Evolutionary conservation across 75 land plant species (phyloP), one percentile per base, ranked within the genome.

Genomic region (Selaginella tamariscina): DNA sequence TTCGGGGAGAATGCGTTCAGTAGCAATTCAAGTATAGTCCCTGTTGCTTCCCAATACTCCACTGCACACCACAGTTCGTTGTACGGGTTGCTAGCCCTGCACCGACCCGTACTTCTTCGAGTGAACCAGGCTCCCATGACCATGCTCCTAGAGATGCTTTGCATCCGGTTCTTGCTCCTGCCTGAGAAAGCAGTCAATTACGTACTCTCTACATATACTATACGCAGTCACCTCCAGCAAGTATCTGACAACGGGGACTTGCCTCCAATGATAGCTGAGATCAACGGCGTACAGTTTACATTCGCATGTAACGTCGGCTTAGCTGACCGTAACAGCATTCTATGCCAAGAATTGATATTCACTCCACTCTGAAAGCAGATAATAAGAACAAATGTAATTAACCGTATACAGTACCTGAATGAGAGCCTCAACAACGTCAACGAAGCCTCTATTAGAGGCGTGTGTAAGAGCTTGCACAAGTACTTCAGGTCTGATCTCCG

Each of bases 11-110:
- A 32, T 56, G 78, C 72, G 31, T 76, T 59, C 22, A 90, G 82
- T 18, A 90, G 82, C 81, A 84, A 62, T 1, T 72, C 73, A 5
- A 90, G 75, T 33, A 90, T 87, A 22, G 73, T 30, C 24, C 96
- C 96, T 30, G 70, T 79, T 27, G 71, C 68, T 71, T 90, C 96
- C 74, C 80, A 90, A 65, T 87, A 90, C 49, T 90, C 96, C 11
- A 90, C 88, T 2, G 96, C 96, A 68, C 91, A 90, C 96, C 91
- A 87, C 27, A 75, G 71, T 57, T 74, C 78, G 29, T 74, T 68
- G 67, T 84, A 90, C 24, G 96, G 84, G 54, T 87, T 56, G 84
- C 84, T 55, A 90, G 64, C 2, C 96, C 96, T 15, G 96, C 96
- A 31, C 96, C 96, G 0, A 85, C 96, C 8, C 86, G 83, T 67